Base-by-base conservation (phyloP, 345 rosid genomes). In the Pseudoturritis turrita region DNA sequence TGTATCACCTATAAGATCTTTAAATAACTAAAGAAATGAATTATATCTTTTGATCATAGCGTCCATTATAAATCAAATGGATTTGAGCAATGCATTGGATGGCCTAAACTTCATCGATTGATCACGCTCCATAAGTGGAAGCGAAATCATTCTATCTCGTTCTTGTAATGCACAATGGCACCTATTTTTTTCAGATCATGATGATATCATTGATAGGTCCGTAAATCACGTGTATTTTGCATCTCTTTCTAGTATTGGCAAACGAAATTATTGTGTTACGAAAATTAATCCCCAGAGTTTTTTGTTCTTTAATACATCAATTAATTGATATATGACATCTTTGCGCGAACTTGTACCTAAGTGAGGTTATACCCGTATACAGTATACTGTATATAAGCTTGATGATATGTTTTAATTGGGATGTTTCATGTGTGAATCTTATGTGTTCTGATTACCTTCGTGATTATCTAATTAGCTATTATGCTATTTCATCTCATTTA, bases 41-140 rank as follows among this genome's bases (percentile, higher is more conserved):
- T 50, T 15, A 25, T 15, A 37, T 51, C 7, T 14, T 36, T 23
- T 15, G 13, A 22, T 18, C 45, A 49, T 49, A 70, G 9, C 18
- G 45, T 57, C 21, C 68, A 39, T 40, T 60, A 61, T 47, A 56
- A 44, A 31, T 64, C 1, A 0, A 45, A 68, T 44, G 29, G 15
- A 18, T 26, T 39, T 14, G 61, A 50, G 51, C 25, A 61, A 62
- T 52, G 62, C 45, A 21, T 51, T 40, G 23, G 29, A 54, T 25
- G 58, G 44, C 47, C 70, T 63, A 53, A 31, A 72, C 29, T 21
- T 62, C 26, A 12, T 72, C 76, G 37, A 18, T 13, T 50, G 59
- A 51, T 25, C 50, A 23, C 40, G 40, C 40, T 70, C 26, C 49
- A 50, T 22, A 72, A 63, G 63, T 54, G 39, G 76, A 44, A 63